Evolutionary conservation across 805 yeast species (phyloP), one percentile per base, ranked within the genome.

Genomic region (Myxozyma monticola): DNA sequence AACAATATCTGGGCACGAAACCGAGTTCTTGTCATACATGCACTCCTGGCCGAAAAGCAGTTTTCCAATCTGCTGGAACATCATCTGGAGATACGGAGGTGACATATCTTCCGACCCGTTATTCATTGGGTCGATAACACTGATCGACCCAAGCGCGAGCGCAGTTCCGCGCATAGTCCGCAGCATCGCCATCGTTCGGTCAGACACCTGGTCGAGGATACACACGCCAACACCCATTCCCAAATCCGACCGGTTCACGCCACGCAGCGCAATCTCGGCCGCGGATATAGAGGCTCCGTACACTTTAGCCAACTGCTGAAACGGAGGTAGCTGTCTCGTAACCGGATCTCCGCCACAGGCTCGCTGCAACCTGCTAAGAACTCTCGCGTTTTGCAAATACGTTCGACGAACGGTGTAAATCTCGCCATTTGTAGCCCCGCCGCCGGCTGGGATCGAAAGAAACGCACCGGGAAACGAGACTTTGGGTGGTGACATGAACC

Each of bases 171-270:
- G 56, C 38, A 73, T 59, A 2, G 78, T 75, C 49, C 93, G 68
- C 48, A 88, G 65, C 14, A 83, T 75, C 1, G 85, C 73, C 37
- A 86, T 59, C 1, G 76, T 67, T 54, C 84, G 88, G 59, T 80
- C 77, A 0, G 88, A 77, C 2, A 88, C 57, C 49, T 83, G 88
- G 35, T 74, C 72, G 1, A 80, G 68, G 0, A 85, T 62, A 10
- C 80, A 56, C 0, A 76, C 75, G 1, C 74, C 74, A 4, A 49
- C 30, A 12, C 50, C 55, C 18, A 35, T 24, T 5, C 28, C 45
- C 17, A 24, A 22, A 14, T 24, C 50, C 5, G 49, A 30, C 21
- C 48, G 30, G 40, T 41, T 39, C 10, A 54, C 53, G 14, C 59
- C 59, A 9, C 59, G 59, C n/a, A 48, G 37, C 17, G 59, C 51